phyloP scores from a whole-genome alignment of 73 alveolate genomes.

The Paramecium sexaurelia region DNA sequence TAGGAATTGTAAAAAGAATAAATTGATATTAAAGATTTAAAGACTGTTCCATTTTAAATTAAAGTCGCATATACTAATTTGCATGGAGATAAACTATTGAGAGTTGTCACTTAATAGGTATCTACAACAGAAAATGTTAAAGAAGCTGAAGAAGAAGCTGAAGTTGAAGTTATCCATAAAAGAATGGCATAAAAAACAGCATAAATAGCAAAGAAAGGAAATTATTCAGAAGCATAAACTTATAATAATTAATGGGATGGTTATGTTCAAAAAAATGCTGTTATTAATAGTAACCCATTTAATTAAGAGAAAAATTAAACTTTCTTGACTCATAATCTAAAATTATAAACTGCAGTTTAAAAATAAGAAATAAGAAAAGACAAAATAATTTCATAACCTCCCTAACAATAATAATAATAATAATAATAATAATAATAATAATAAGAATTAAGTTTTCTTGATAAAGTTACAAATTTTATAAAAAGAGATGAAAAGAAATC shows the following conservation, averaged over 20 bases:
- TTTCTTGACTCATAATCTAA: not conserved
- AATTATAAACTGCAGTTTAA: not conserved
- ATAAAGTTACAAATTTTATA: not conserved
- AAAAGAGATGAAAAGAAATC: not conserved
- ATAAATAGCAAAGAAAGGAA: constrained; percentile 80
- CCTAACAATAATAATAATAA: not conserved
- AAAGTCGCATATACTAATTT: constrained; percentile 76
- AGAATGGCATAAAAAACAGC: constrained; percentile 89
- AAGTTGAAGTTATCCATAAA: constrained; percentile 78
- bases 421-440: not conserved
- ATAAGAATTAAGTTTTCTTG: not conserved
- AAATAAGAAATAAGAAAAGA: not conserved
- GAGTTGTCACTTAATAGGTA: constrained; percentile 79
- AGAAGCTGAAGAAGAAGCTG: constrained; percentile 78
- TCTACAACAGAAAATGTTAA: constrained; percentile 79
- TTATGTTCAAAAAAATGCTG: not conserved
- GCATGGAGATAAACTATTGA: constrained; percentile 83
- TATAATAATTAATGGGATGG: constrained; percentile 67
- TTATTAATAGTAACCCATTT: not conserved
- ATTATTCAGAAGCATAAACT: constrained; percentile 79
- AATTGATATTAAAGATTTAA: constrained; percentile 73
- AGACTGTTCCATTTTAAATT: constrained; percentile 86
- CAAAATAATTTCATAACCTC: not conserved
- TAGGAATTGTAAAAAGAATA: constrained; percentile 74
- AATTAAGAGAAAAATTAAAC: not conserved